Conservation (phyloP, 1,284 basidiomycete genomes). For the Laetiporus sulphureus region DNA sequence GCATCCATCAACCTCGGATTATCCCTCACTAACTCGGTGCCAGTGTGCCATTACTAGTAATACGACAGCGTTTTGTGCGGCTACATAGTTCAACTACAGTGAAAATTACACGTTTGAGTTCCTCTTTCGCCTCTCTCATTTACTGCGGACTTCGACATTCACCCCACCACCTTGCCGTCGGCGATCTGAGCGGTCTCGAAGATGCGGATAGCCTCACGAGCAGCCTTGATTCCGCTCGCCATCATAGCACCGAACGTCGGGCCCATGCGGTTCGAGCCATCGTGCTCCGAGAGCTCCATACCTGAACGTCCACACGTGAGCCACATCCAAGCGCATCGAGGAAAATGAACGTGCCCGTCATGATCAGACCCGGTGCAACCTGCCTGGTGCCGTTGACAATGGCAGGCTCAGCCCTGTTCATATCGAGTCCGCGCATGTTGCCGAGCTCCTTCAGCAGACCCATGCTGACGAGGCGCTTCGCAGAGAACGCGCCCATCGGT, state of each 20-base stretch:
- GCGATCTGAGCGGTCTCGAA: slow-evolving; percentile 54
- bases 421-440: slow-evolving; percentile 77
- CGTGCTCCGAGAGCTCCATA: slow-evolving; percentile 83
- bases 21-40: no score
- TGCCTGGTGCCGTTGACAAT: slow-evolving; percentile 78
- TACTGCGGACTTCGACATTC: no score
- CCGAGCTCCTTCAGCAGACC: slow-evolving; percentile 74
- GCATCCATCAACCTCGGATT: no score
- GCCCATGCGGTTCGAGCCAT: slow-evolving; percentile 72
- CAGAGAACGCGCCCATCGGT: slow-evolving; percentile 82
- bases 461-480: slow-evolving; percentile 74
- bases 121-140: no score
- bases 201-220: slow-evolving; percentile 64
- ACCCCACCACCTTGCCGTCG: slow-evolving; percentile 61
- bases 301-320: slow-evolving; percentile 32
- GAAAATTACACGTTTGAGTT: no score
- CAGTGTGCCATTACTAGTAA: no score
- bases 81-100: no score
- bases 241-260: slow-evolving; percentile 84
- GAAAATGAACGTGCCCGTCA: slow-evolving; percentile 47
- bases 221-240: slow-evolving; percentile 73
- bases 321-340: neutral
- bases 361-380: slow-evolving; percentile 73
- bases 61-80: no score
- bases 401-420: slow-evolving; percentile 73